Percentiles rank a stretch among this genome's conserved stretches.
Evolutionary conservation across 805 yeast species (phyloP).

Genomic region (Zygosaccharomyces kombuchaensis): DNA sequence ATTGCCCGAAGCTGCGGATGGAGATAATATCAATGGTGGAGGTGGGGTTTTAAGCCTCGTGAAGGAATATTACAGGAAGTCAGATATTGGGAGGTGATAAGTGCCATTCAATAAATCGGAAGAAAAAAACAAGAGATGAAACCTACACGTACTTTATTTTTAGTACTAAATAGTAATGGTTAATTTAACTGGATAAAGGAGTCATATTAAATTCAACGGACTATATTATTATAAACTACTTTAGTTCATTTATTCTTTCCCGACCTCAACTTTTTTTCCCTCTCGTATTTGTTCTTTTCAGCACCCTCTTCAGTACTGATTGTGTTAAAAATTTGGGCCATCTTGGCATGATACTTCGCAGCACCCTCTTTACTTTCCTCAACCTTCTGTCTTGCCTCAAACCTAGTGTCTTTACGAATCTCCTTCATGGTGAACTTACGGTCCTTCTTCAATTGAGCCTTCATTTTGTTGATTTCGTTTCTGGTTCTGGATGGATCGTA

Average conservation of each 20-base stretch:
- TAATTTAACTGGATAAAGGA: not conserved
- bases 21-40: constrained; percentile 8
- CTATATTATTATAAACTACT: not conserved
- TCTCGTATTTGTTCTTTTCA: constrained; percentile 86
- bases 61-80: constrained; percentile 66
- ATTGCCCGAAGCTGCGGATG: constrained; percentile 3
- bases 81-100: constrained; percentile 29
- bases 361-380: constrained; percentile 70
- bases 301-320: constrained; percentile 94
- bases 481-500: constrained; percentile 79
- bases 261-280: constrained; percentile 69
- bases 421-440: constrained; percentile 84
- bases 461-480: constrained; percentile 78
- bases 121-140: not conserved
- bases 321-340: constrained; percentile 80
- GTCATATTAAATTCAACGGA: not conserved
- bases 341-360: constrained; percentile 79
- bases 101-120: not conserved
- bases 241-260: constrained; percentile 34
- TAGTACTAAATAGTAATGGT: not conserved
- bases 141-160: not conserved
- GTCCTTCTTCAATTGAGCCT: constrained; percentile 85
- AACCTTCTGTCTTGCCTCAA: constrained; percentile 81
- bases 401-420: constrained; percentile 81
- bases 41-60: constrained; percentile 72